Conservation (phyloP, 495 filamentous ascomycete genomes). For the Aspergillus avenaceus region DNA sequence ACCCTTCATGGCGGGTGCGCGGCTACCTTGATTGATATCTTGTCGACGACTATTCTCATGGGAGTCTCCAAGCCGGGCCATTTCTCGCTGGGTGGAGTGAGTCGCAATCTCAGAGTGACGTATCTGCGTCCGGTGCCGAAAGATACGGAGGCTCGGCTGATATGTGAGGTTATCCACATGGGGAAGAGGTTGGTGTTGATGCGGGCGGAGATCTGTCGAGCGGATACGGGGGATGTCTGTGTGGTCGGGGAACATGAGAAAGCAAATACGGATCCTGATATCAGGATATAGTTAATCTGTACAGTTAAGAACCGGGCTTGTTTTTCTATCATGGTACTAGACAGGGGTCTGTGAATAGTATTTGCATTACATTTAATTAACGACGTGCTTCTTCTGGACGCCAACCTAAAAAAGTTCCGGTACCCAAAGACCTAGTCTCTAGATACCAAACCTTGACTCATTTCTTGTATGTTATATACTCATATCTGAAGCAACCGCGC, state of each 20-base stretch:
- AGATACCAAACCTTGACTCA: neutral
- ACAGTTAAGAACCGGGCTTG: too few species aligned
- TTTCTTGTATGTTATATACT: neutral
- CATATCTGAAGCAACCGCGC: neutral
- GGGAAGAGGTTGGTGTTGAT: conserved; percentile 53
- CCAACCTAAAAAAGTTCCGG: too few species aligned
- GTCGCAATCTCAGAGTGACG: conserved; percentile 60
- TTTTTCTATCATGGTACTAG: too few species aligned
- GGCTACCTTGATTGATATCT: conserved; percentile 63
- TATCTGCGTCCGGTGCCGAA: conserved; percentile 60
- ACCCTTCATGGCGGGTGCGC: conserved; percentile 70
- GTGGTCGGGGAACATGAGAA: conserved; percentile 68
- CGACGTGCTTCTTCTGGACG: neutral
- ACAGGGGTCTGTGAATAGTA: too few species aligned
- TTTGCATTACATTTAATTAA: neutral
- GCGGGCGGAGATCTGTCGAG: conserved; percentile 35
- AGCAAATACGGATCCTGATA: conserved; percentile 55
- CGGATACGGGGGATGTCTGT: conserved; percentile 49
- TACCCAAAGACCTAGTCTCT: too few species aligned
- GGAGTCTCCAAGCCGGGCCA: conserved; percentile 55
- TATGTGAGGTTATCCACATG: conserved; percentile 59
- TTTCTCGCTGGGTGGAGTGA: conserved; percentile 62
- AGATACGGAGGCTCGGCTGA: conserved; percentile 48
- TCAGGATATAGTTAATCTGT: too few species aligned
- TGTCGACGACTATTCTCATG: conserved; percentile 56